A percentile compares a stretch with the other conserved stretches of the same genome.
Evolutionary conservation across 2,329 filamentous ascomycete species (phyloP).

Genomic region (Penicillium sp.): DNA sequence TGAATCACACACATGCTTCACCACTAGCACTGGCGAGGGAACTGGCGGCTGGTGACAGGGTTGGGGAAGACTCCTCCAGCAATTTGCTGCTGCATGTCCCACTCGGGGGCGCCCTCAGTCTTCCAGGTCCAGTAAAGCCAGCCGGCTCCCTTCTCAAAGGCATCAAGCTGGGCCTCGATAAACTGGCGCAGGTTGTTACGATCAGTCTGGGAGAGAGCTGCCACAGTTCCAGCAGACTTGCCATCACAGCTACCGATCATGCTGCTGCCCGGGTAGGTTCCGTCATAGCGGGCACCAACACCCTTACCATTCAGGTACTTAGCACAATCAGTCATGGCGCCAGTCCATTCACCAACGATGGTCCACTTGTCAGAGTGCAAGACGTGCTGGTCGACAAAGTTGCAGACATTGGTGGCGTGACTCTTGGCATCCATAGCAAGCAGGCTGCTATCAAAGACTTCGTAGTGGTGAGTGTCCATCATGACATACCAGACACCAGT

Average conservation of each 20-base stretch:
- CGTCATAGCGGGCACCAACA: slow-evolving; percentile 60
- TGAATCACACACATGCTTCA: background rate
- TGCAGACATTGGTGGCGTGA: slow-evolving; percentile 60
- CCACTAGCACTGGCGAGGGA: slow-evolving; percentile 33
- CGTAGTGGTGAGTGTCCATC: slow-evolving; percentile 67
- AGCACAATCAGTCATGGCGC: slow-evolving; percentile 63
- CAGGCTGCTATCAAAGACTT: slow-evolving; percentile 31
- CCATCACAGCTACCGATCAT: slow-evolving; percentile 57
- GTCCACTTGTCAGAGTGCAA: slow-evolving; percentile 62
- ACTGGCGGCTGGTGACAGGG: slow-evolving; percentile 36
- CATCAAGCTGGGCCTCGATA: slow-evolving; percentile 49
- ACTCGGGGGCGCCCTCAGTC: slow-evolving; percentile 50
- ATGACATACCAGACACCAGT: slow-evolving; percentile 52
- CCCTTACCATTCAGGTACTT: slow-evolving; percentile 58
- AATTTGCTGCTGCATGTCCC: slow-evolving; percentile 49
- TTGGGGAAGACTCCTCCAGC: slow-evolving; percentile 51
- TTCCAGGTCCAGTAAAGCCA: slow-evolving; percentile 56
- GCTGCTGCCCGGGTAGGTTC: slow-evolving; percentile 50
- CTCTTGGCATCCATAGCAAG: slow-evolving; percentile 47
- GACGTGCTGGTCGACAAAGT: slow-evolving; percentile 51
- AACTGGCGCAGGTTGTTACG: slow-evolving; percentile 43
- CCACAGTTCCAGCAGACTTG: slow-evolving; percentile 53
- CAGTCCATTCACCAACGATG: slow-evolving; percentile 70
- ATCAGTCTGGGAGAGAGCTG: slow-evolving; percentile 38
- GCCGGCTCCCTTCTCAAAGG: slow-evolving; percentile 44